A percentile compares a stretch with the other conserved stretches of the same genome.
Evolutionary conservation across 73 alveolate genomes (phyloP).

Genomic region (Durusdinium trenchii): DNA sequence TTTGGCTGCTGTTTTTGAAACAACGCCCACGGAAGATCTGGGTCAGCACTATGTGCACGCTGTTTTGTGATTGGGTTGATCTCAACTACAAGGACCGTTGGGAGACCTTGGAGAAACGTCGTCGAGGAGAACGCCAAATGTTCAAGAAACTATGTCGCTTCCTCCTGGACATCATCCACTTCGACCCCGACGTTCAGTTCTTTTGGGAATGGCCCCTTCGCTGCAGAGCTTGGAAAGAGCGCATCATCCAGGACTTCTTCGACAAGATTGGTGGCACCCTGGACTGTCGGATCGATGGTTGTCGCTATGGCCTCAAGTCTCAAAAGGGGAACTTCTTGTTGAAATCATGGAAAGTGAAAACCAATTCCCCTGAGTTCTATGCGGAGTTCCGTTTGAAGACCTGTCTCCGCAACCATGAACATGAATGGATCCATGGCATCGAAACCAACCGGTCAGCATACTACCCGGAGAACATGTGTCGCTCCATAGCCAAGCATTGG

Average conservation of each 20-base stretch:
- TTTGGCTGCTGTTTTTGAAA: neutral
- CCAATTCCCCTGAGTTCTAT: neutral
- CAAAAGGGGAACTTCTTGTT: neutral
- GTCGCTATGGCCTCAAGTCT: neutral
- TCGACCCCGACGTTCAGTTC: neutral
- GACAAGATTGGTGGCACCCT: neutral
- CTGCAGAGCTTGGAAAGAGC: slow-evolving; percentile 24
- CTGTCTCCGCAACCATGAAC: neutral
- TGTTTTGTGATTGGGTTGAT: slow-evolving; percentile 3
- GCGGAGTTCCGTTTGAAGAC: neutral
- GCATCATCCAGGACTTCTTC: slow-evolving; percentile 18
- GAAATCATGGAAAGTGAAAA: neutral
- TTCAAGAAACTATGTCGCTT: neutral
- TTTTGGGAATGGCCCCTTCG: slow-evolving; percentile 41
- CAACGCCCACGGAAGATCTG: slow-evolving; percentile 18
- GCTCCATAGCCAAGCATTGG: neutral
- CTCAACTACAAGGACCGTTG: slow-evolving; percentile 10
- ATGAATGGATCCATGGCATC: slow-evolving; percentile 21
- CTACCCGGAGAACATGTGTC: neutral
- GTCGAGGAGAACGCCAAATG: neutral
- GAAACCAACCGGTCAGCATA: neutral
- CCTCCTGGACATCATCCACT: neutral
- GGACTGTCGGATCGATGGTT: neutral
- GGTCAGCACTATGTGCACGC: neutral
- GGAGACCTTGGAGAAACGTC: neutral